Conservation (phyloP, 768 basidiomycete genomes). For the Naganishia vishniacii region DNA sequence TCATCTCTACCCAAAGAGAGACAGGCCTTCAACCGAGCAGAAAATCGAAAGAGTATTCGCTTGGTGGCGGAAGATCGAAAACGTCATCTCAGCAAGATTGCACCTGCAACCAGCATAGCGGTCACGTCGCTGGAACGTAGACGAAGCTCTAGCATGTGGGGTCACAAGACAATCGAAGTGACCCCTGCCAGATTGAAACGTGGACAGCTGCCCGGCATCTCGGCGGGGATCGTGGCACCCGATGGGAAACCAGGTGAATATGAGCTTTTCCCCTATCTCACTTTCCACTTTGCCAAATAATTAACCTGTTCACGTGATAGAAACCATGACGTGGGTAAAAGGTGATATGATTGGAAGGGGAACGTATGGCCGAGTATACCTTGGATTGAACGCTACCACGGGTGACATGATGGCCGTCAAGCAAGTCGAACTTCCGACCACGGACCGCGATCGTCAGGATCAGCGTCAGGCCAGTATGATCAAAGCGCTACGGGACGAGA, state of each 20-base stretch:
- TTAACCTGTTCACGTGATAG: conserved; percentile 51
- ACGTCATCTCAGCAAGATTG: conserved; percentile 46
- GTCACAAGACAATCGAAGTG: conserved; percentile 85
- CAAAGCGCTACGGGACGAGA: conserved; percentile 86
- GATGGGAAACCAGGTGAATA: conserved; percentile 37
- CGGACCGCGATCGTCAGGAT: conserved; percentile 85
- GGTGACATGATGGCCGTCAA: conserved; percentile 99
- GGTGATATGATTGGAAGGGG: conserved; percentile 96
- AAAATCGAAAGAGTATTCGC: conserved; percentile 70
- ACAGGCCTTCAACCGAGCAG: conserved; percentile 40
- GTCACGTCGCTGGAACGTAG: conserved; percentile 61
- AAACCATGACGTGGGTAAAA: conserved; percentile 96
- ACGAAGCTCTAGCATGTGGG: conserved; percentile 93
- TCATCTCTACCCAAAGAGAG: neutral
- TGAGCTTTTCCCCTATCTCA: neutral
- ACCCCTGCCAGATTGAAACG: conserved; percentile 62
- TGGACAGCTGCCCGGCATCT: conserved; percentile 30
- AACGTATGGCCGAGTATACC: conserved; percentile 91
- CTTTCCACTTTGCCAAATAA: neutral
- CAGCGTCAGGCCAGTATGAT: conserved; percentile 76
- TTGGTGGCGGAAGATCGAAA: conserved; percentile 85
- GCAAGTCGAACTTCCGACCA: conserved; percentile 91
- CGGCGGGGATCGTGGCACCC: conserved; percentile 32
- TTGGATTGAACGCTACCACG: conserved; percentile 90
- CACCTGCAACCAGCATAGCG: conserved; percentile 26